Evolutionary conservation across 2,329 filamentous ascomycete species (phyloP), one percentile per base, ranked within the genome.

Genomic region (Fusarium mundagurra): DNA sequence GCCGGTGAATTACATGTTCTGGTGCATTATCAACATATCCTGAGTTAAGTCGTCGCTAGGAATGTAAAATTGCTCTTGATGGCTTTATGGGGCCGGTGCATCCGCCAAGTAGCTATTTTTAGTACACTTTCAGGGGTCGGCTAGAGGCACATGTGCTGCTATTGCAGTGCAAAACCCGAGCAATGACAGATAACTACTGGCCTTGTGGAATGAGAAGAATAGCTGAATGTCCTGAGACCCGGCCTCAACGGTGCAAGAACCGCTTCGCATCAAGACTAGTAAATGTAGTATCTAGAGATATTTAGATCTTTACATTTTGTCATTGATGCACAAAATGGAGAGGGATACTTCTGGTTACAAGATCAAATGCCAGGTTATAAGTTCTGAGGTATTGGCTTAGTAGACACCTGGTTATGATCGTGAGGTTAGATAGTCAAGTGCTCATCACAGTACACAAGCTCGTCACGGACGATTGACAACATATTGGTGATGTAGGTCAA

Each of bases 141-240:
- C 24, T 29, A 55, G 13, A 36, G 27, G 24, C 34, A 29, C 24
- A n/a, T 55, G 24, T 11, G 14, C 8, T 10, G 24, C 14, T 41
- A 41, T 55, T 55, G 16, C 20, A 41, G 51, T 55, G 20, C 24
- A 41, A 55, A 55, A n/a, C 34, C 34, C 51, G 24, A 29, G 16
- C 11, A 29, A 55, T n/a, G 24, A 41, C 14, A 39, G 11, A n/a
- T 22, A 7, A n/a, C 20, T 38, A 22, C 24, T 14, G 20, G 7
- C 3, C 16, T 18, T n/a, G 3, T 34, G 50, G n/a, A 36, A 41
- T 55, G 20, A 11, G 20, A 55, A 18, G 18, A 27, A 29, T 39
- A 2, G 34, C 20, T 17, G 10, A 13, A 29, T 13, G 5, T 2
- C 5, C 7, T 29, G 14, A n/a, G 10, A 29, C 2, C 0, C 41